These are phyloP conservation scores for Malus sylvestris DNA, from an alignment of 306 rosid genomes.

Conservation along the genomic window DNA sequence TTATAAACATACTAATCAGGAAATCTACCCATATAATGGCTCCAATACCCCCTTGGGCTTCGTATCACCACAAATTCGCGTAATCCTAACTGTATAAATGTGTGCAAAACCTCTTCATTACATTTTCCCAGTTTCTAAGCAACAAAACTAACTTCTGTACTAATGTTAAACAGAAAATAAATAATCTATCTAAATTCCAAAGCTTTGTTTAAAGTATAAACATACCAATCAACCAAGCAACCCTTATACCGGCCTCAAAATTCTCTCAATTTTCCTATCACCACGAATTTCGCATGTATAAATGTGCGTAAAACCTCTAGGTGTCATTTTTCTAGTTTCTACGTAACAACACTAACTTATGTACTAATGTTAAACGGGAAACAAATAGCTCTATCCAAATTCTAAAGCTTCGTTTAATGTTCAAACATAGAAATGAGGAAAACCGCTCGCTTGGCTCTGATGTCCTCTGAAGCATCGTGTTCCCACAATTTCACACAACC, in stretches of 20 bases:
- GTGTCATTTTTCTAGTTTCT: background rate
- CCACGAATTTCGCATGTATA: background rate
- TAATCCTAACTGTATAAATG: background rate
- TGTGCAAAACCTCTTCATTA: background rate
- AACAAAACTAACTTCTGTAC: background rate
- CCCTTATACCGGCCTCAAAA: background rate
- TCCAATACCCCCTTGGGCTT: background rate
- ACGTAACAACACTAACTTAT: background rate
- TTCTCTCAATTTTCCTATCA: too few species aligned
- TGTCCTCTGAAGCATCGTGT: background rate
- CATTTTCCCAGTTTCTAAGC: background rate
- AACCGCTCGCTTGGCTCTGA: background rate
- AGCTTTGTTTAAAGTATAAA: too few species aligned
- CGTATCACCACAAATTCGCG: background rate
- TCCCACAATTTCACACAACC: background rate
- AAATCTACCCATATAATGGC: background rate
- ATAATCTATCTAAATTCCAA: background rate
- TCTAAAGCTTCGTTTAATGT: background rate
- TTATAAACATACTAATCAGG: background rate
- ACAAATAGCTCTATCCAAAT: background rate
- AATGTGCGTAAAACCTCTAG: background rate
- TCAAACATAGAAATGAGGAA: background rate
- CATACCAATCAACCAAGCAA: background rate
- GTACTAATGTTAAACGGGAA: background rate
- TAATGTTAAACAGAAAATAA: background rate